A percentile compares a stretch with the other conserved stretches of the same genome.
Conservation (phyloP, 208 protist species). For the Endotrypanum monterogeii region DNA sequence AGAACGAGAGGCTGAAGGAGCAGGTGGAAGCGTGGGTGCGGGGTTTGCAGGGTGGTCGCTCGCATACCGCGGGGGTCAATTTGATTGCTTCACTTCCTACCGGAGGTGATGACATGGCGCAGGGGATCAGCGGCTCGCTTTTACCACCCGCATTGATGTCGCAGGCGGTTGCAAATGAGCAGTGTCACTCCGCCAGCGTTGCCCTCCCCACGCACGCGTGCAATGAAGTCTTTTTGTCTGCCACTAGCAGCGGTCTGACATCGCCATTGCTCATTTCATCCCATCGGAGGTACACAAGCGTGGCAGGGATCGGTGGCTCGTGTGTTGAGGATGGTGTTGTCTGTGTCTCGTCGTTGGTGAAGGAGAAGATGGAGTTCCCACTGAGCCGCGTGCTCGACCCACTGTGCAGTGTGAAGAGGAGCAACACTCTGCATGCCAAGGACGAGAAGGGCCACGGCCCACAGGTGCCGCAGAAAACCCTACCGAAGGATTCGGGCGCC, state of each 20-base stretch:
- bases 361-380: conserved; percentile 36
- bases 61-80: conserved; percentile 1
- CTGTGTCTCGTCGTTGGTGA: conserved; percentile 49
- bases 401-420: neutral
- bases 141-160: neutral
- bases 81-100: neutral
- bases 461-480: neutral
- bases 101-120: neutral
- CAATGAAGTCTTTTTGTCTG: conserved; percentile 40
- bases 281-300: conserved; percentile 54
- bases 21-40: conserved; percentile 59
- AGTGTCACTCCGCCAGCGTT: conserved; percentile 10
- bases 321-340: conserved; percentile 59
- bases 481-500: neutral
- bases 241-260: conserved; percentile 30
- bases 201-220: neutral
- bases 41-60: conserved; percentile 15
- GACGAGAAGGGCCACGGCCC: neutral
- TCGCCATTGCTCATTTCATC: conserved; percentile 56
- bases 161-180: conserved; percentile 4
- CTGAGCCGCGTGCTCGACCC: conserved; percentile 26
- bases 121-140: neutral
- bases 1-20: conserved; percentile 65
- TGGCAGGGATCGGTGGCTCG: conserved; percentile 57
- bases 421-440: neutral